Percentiles rank a stretch among this genome's conserved stretches.
Conservation (phyloP, 1,284 basidiomycete genomes). For the Leccinum solheimii region DNA sequence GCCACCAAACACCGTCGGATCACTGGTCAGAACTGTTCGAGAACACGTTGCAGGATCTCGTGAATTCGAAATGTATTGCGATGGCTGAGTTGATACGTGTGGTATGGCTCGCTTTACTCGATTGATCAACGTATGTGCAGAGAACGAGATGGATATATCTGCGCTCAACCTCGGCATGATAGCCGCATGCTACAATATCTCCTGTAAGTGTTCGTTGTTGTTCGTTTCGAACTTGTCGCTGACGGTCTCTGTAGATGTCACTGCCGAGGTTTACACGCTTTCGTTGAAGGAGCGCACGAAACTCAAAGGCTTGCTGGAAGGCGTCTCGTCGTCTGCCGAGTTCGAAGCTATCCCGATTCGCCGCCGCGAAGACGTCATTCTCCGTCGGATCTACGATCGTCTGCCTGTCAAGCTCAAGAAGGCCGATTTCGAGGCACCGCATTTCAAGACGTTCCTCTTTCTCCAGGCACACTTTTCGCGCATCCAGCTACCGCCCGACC, state of each 20-base stretch:
- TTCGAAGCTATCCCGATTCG: constrained; percentile 95
- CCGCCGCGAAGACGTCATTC: constrained; percentile 81
- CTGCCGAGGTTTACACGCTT: constrained; percentile 94
- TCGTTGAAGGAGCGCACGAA: constrained; percentile 98
- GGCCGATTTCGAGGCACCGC: constrained; percentile 88
- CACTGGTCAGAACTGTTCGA: constrained; percentile 97
- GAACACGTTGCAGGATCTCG: constrained; percentile 85
- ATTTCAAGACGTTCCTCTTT: constrained; percentile 98
- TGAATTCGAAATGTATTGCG: constrained; percentile 92
- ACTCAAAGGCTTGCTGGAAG: constrained; percentile 77
- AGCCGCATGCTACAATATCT: constrained; percentile 91
- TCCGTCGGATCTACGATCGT: constrained; percentile 67
- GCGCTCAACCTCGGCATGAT: constrained; percentile 94
- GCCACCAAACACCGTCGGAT: constrained; percentile 90
- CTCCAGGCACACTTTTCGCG: constrained; percentile 97
- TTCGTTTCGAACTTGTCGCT: not conserved
- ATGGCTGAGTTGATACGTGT: constrained; percentile 60
- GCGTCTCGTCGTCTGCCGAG: constrained; percentile 85
- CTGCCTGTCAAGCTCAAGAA: constrained; percentile 85
- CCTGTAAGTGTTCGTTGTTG: constrained; percentile 51
- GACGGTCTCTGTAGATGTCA: constrained; percentile 64
- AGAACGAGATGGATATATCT: constrained; percentile 92
- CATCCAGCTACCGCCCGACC: constrained; percentile 87
- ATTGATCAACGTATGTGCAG: constrained; percentile 39
- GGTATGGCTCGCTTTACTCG: not conserved